Percentiles rank a stretch among this genome's conserved stretches.
phyloP scores from a whole-genome alignment of 163 green algal species.

The Chlamydomonas reinhardtii region DNA sequence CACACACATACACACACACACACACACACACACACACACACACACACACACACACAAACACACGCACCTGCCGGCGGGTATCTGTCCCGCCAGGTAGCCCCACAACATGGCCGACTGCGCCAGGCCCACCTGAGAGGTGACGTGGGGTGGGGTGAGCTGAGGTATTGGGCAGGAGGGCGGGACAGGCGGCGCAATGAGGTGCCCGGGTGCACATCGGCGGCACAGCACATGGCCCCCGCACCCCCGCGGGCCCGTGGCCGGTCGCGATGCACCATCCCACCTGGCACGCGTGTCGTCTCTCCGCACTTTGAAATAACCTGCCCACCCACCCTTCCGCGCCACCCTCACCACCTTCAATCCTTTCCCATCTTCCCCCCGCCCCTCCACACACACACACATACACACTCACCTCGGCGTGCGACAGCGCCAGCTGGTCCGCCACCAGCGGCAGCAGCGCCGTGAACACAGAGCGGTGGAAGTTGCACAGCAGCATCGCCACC shows the following conservation, averaged over 20 bases:
- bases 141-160: background rate
- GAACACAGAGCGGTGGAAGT: conserved; percentile 64
- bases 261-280: no score
- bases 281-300: no score
- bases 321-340: no score
- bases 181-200: no score
- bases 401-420: background rate
- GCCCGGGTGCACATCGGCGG: no score
- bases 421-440: background rate
- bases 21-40: no score
- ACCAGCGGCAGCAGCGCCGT: conserved; percentile 61
- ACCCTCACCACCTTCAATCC: conserved; percentile 4
- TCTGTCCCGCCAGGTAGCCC: conserved; percentile 80
- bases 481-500: conserved; percentile 61
- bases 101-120: conserved; percentile 74
- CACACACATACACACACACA: no score
- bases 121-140: conserved; percentile 54
- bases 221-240: no score
- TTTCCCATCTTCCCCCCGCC: background rate
- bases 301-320: no score
- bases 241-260: no score
- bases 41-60: no score
- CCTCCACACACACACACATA: background rate
- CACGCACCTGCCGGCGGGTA: conserved; percentile 65
- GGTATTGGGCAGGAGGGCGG: background rate